A percentile compares a stretch with the other conserved stretches of the same genome.
Conservation (phyloP, 306 rosid species). For the Cicer judaicum region DNA sequence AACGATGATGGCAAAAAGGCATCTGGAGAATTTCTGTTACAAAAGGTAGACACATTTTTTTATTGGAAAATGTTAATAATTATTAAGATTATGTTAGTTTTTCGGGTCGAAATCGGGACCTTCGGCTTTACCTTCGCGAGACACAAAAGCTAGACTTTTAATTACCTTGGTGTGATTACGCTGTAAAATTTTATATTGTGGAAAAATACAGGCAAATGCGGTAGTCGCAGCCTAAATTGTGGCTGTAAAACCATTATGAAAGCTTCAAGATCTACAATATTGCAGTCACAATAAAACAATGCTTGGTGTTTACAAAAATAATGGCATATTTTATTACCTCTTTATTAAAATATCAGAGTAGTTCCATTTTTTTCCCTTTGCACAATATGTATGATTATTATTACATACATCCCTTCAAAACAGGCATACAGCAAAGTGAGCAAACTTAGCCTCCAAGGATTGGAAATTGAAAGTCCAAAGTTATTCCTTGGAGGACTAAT, state of each 20-base stretch:
- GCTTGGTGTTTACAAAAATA: not conserved
- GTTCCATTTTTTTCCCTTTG: conserved; percentile 14
- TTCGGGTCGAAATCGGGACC: too few relatives aligned
- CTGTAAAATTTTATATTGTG: too few relatives aligned
- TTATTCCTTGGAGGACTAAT: conserved; percentile 67
- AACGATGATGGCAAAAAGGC: conserved; percentile 58
- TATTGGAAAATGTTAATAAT: too few relatives aligned
- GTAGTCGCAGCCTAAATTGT: too few relatives aligned
- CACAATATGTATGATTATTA: not conserved
- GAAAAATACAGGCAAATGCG: too few relatives aligned
- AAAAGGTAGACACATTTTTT: conserved; percentile 58
- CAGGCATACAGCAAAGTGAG: conserved; percentile 62
- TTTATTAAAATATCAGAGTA: conserved; percentile 11
- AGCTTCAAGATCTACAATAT: too few relatives aligned
- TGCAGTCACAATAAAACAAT: too few relatives aligned
- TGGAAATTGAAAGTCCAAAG: conserved; percentile 47
- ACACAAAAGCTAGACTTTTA: too few relatives aligned
- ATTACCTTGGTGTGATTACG: too few relatives aligned
- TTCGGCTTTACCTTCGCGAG: too few relatives aligned
- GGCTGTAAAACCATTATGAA: too few relatives aligned
- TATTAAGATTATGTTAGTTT: too few relatives aligned
- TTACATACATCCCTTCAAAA: conserved; percentile 31
- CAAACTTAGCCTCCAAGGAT: conserved; percentile 45
- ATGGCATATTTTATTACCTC: not conserved
- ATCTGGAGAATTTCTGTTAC: conserved; percentile 47